Evolutionary conservation across 805 yeast genomes (phyloP).

Genomic region (Wickerhamomyces kurtzmanii): DNA sequence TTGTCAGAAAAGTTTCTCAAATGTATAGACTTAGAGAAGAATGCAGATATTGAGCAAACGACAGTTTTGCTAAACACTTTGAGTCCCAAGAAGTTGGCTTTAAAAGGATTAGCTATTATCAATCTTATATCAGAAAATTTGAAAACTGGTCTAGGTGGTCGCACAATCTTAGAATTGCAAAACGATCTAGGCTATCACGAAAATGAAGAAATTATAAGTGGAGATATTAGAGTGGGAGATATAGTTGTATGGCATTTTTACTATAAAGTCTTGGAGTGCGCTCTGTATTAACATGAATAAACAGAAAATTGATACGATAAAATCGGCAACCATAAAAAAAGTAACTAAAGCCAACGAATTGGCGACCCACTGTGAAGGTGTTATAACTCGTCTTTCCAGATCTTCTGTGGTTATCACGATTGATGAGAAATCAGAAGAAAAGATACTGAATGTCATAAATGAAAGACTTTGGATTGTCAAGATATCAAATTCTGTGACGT

Average conservation of each 20-base stretch:
- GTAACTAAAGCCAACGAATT: too few relatives aligned
- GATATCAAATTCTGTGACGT: slow-evolving; percentile 55
- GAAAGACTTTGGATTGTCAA: slow-evolving; percentile 50
- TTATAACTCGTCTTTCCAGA: slow-evolving; percentile 44
- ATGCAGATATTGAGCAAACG: slow-evolving; percentile 38
- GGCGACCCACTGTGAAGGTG: slow-evolving; percentile 63
- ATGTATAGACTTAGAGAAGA: slow-evolving; percentile 9
- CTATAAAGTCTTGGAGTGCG: slow-evolving; percentile 30
- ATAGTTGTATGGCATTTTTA: too few relatives aligned
- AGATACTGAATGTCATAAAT: slow-evolving; percentile 32
- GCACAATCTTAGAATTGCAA: slow-evolving; percentile 51
- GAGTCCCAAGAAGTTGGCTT: slow-evolving; percentile 58
- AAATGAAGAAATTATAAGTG: slow-evolving; percentile 26
- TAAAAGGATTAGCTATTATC: slow-evolving; percentile 65
- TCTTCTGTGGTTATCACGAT: slow-evolving; percentile 47
- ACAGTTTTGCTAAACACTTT: slow-evolving; percentile 30
- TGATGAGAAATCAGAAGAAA: slow-evolving; percentile 46
- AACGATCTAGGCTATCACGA: slow-evolving; percentile 38
- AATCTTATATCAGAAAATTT: slow-evolving; percentile 54
- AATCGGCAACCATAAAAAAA: slow-evolving; percentile 3
- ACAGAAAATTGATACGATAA: slow-evolving; percentile 12
- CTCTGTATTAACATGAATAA: slow-evolving; percentile 11
- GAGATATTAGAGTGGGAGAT: slow-evolving; percentile 65
- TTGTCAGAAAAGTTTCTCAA: slow-evolving; percentile 10
- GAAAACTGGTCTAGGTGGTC: slow-evolving; percentile 75